Evolutionary conservation across 495 filamentous ascomycete genomes (phyloP).

Genomic region (Aspergillus leporis): DNA sequence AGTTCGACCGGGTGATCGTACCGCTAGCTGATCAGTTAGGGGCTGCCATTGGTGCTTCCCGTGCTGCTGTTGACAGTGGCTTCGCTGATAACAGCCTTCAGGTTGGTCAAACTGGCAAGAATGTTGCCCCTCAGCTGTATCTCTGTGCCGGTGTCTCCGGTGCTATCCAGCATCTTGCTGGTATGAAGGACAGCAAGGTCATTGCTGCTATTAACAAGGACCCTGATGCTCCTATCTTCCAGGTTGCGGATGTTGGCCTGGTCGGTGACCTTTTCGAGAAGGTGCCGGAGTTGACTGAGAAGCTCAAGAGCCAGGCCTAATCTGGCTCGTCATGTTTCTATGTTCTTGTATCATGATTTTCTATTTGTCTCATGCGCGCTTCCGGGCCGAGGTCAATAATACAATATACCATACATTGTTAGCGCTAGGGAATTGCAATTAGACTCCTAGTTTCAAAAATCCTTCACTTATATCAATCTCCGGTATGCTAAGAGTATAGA

Average conservation of each 20-base stretch:
- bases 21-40: slow-evolving; percentile 89
- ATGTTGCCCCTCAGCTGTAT: slow-evolving; percentile 94
- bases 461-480: not conserved
- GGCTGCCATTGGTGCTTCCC: slow-evolving; percentile 90
- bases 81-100: slow-evolving; percentile 99
- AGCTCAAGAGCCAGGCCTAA: slow-evolving; percentile 65
- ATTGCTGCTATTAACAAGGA: slow-evolving; percentile 99
- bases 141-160: slow-evolving; percentile 94
- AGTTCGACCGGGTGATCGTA: slow-evolving; percentile 89
- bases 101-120: slow-evolving; percentile 98
- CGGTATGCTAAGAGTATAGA: not conserved
- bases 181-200: slow-evolving; percentile 99
- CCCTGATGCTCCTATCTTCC: slow-evolving; percentile 94
- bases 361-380: slow-evolving; percentile 15
- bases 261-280: slow-evolving; percentile 94
- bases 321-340: slow-evolving; percentile 5
- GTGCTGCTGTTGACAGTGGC: slow-evolving; percentile 94
- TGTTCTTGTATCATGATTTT: slow-evolving; percentile 30
- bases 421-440: slow-evolving; percentile 9
- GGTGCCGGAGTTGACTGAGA: slow-evolving; percentile 95
- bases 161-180: slow-evolving; percentile 96
- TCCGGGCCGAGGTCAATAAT: slow-evolving; percentile 13
- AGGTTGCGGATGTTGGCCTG: slow-evolving; percentile 92
- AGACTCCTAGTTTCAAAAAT: not conserved
- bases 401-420: slow-evolving; percentile 37